A percentile compares a stretch with the other conserved stretches of the same genome.
Conservation (phyloP, 2,329 filamentous ascomycete genomes). For the Pseudogymnoascus sp. region DNA sequence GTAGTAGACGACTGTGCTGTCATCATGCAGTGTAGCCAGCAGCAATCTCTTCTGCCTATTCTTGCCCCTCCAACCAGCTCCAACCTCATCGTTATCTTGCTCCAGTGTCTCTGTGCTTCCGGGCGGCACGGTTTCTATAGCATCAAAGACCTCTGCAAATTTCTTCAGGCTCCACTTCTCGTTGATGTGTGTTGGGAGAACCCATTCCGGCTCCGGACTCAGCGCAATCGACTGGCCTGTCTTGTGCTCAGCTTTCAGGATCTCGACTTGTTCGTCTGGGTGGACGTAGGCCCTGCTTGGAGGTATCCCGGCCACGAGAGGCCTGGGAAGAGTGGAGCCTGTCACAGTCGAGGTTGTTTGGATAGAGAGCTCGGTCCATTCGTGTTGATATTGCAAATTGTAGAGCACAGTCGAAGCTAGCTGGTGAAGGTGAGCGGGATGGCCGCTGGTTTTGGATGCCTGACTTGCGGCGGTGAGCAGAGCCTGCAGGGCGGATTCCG, state of each 20-base stretch:
- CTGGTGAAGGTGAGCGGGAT: slow-evolving; percentile 32
- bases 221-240: slow-evolving; percentile 40
- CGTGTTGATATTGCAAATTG: slow-evolving; percentile 68
- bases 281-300: slow-evolving; percentile 69
- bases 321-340: slow-evolving; percentile 42
- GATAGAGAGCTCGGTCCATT: slow-evolving; percentile 57
- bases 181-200: slow-evolving; percentile 62
- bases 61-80: slow-evolving; percentile 37
- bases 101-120: slow-evolving; percentile 22
- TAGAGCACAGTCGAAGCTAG: slow-evolving; percentile 56
- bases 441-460: slow-evolving; percentile 19
- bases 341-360: slow-evolving; percentile 41
- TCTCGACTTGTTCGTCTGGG: slow-evolving; percentile 72
- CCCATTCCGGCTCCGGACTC: slow-evolving; percentile 62
- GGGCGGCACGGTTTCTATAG: slow-evolving; percentile 40
- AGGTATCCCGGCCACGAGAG: slow-evolving; percentile 64
- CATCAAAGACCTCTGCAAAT: slow-evolving; percentile 65
- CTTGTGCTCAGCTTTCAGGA: slow-evolving; percentile 53
- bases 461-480: slow-evolving; percentile 21
- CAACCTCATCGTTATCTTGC: slow-evolving; percentile 25
- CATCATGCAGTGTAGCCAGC: slow-evolving; percentile 68
- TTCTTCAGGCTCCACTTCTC: slow-evolving; percentile 64
- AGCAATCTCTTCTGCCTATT: slow-evolving; percentile 59
- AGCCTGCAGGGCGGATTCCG: slow-evolving; percentile 20
- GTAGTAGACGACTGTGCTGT: slow-evolving; percentile 80